These are phyloP conservation scores for Ocimum tenuiflorum DNA, from an alignment of 257 asterid species.

Conservation along the genomic window DNA sequence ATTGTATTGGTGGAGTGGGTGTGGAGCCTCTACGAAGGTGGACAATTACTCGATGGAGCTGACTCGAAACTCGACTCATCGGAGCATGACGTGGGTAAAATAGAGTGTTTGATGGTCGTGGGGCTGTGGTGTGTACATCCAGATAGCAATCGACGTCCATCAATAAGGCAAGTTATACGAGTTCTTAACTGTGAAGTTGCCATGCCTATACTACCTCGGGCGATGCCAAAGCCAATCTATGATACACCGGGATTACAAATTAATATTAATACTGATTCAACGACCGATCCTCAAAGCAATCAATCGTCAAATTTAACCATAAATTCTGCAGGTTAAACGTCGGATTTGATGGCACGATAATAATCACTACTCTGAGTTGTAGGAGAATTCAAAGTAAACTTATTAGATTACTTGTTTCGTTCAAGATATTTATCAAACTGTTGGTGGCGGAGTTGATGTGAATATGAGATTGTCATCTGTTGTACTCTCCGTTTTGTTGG, in stretches of 20 bases:
- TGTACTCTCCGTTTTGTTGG: no score
- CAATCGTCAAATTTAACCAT: no score
- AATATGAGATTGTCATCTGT: no score
- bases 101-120: conserved; percentile 20
- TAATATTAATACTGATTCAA: no score
- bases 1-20: conserved; percentile 12
- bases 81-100: not conserved
- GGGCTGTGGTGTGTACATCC: conserved; percentile 43
- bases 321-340: no score
- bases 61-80: not conserved
- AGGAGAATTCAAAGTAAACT: no score
- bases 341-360: no score
- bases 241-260: not conserved
- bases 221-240: not conserved
- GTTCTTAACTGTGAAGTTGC: conserved; percentile 19
- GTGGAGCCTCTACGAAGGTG: conserved; percentile 21
- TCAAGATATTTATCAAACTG: no score
- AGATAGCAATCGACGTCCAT: conserved; percentile 8
- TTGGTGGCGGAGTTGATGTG: no score
- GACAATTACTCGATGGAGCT: conserved; percentile 14
- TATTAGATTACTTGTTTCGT: no score
- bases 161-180: conserved; percentile 15
- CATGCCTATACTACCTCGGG: not conserved
- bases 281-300: no score
- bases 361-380: no score